Conservation (phyloP, 495 filamentous ascomycete species). For the Saxophila tyrrhenica region DNA sequence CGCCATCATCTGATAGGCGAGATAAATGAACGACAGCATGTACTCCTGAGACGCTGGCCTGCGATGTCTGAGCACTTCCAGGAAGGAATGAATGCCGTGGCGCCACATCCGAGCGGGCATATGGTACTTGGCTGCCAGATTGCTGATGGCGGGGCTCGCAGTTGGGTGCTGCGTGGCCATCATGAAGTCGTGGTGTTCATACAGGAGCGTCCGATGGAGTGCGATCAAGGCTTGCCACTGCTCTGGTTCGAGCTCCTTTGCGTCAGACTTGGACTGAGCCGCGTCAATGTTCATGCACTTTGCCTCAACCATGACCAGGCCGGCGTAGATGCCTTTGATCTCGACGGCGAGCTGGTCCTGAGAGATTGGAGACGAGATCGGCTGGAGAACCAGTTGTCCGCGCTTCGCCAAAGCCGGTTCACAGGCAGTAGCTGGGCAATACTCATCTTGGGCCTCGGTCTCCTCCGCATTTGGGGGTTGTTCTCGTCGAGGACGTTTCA, state of each 20-base stretch:
- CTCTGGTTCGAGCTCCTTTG: slow-evolving; percentile 37
- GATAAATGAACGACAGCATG: slow-evolving; percentile 71
- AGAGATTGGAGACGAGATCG: slow-evolving; percentile 47
- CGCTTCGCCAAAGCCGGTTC: too few relatives aligned
- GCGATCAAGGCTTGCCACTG: slow-evolving; percentile 67
- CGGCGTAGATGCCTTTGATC: slow-evolving; percentile 63
- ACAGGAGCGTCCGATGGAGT: slow-evolving; percentile 58
- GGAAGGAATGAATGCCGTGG: slow-evolving; percentile 67
- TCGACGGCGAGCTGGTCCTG: slow-evolving; percentile 61
- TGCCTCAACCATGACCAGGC: slow-evolving; percentile 65
- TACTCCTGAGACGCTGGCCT: slow-evolving; percentile 62
- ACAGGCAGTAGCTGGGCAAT: too few relatives aligned
- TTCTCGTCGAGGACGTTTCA: too few relatives aligned
- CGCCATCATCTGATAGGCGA: slow-evolving; percentile 73
- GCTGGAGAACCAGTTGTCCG: slow-evolving; percentile 34
- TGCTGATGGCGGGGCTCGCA: slow-evolving; percentile 45
- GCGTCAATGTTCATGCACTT: slow-evolving; percentile 66
- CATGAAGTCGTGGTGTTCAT: slow-evolving; percentile 77
- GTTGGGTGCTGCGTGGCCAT: slow-evolving; percentile 65
- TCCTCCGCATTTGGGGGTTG: too few relatives aligned
- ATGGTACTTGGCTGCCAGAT: slow-evolving; percentile 55
- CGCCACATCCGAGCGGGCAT: slow-evolving; percentile 84
- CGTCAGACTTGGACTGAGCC: slow-evolving; percentile 29
- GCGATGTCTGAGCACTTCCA: slow-evolving; percentile 59
- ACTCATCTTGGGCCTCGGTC: too few relatives aligned